Conservation (phyloP, 192 early-diverging fungal species). For the Mortierella hygrophila region DNA sequence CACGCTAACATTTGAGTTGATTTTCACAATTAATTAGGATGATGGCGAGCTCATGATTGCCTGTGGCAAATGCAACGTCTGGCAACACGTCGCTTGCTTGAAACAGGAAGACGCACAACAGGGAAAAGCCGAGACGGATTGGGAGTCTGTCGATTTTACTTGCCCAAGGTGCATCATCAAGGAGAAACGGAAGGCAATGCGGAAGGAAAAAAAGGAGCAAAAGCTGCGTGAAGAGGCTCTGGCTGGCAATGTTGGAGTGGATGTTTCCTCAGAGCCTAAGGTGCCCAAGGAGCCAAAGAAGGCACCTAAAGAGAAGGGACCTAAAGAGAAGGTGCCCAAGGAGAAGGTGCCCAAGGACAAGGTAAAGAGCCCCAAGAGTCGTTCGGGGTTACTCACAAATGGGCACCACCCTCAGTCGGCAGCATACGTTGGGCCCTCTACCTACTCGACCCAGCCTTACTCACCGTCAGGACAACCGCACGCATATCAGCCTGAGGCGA, state of each 20-base stretch:
- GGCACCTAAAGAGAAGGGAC: neutral
- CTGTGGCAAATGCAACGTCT: slow-evolving; percentile 74
- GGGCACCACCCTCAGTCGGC: slow-evolving; percentile 1
- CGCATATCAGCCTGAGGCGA: neutral
- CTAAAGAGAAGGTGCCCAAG: neutral
- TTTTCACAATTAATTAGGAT: slow-evolving; percentile 40
- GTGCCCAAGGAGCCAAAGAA: slow-evolving; percentile 1
- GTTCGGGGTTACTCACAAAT: neutral
- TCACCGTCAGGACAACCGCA: neutral
- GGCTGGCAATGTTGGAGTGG: neutral
- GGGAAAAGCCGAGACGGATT: slow-evolving; percentile 43
- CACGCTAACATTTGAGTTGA: neutral
- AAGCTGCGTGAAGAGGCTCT: slow-evolving; percentile 29
- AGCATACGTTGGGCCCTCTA: neutral
- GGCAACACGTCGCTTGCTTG: slow-evolving; percentile 81
- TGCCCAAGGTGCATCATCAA: slow-evolving; percentile 60
- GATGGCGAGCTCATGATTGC: slow-evolving; percentile 82
- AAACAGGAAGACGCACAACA: slow-evolving; percentile 50
- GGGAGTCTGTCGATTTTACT: slow-evolving; percentile 63
- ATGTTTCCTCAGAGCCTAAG: neutral
- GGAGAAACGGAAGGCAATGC: slow-evolving; percentile 22
- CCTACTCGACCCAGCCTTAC: slow-evolving; percentile 12
- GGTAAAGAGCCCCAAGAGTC: neutral
- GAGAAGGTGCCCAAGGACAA: slow-evolving; percentile 1
- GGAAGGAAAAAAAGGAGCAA: slow-evolving; percentile 42